Percentiles rank a stretch among this genome's conserved stretches.
Evolutionary conservation across 257 asterid species (phyloP).

Genomic region (Solanum chmielewskii): DNA sequence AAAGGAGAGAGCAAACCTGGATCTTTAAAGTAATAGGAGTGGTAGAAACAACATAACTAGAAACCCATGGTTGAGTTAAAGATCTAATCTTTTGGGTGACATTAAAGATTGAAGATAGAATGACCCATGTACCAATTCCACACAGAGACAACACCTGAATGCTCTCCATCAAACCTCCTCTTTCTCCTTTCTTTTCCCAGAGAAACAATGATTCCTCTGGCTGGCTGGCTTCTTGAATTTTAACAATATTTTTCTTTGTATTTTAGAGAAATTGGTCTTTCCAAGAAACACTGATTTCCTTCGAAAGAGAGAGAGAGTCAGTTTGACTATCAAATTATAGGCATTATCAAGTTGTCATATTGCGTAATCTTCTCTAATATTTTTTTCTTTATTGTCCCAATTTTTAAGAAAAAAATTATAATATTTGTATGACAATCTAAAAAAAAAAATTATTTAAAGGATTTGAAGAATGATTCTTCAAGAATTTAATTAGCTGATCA

Average conservation of each 20-base stretch:
- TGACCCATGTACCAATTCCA: conserved; percentile 60
- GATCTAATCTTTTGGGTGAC: conserved; percentile 71
- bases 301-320: background rate
- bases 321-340: background rate
- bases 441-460: no score
- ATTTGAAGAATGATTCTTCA: background rate
- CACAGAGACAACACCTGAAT: conserved; percentile 34
- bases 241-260: background rate
- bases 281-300: background rate
- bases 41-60: conserved; percentile 33
- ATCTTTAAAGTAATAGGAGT: conserved; percentile 60
- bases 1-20: conserved; percentile 42
- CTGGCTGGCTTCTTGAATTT: background rate
- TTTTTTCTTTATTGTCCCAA: background rate
- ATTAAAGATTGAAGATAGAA: conserved; percentile 52
- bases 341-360: background rate
- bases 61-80: conserved; percentile 64
- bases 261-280: background rate
- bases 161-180: conserved; percentile 38
- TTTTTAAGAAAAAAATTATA: background rate
- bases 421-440: no score
- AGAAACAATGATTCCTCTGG: background rate
- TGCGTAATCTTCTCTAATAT: background rate
- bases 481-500: background rate
- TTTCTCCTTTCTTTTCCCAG: background rate